Evolutionary conservation across 2,329 filamentous ascomycete species (phyloP), one percentile per base, ranked within the genome.

Genomic region (Colletotrichum cuscutae): DNA sequence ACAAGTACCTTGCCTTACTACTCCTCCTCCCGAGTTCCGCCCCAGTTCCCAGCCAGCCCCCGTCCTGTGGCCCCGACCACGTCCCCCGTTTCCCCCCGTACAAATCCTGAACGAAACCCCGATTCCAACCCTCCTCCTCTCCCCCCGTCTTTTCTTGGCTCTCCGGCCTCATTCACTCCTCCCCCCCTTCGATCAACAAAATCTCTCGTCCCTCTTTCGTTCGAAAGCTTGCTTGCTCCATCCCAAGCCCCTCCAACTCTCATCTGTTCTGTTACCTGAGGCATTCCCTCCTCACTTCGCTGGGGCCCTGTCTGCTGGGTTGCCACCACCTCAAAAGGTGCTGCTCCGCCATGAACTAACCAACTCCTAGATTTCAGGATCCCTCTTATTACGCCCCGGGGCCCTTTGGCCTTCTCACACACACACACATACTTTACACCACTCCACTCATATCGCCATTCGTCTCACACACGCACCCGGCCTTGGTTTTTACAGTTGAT

Each of bases 321-420:
- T 49, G 56, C 62, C 59, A 58, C 69, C 54, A 67, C 61, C 64
- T 72, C 60, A 64, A 60, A 69, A 72, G 66, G 66, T 70, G 66
- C 66, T 70, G 54, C 66, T 70, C 65, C 66, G 70, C 70, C 70
- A 70, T 72, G 70, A 72, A 72, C 70, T 65, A 65, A 72, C 35
- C 56, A 65, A 61, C 59, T 61, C 12, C 56, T 35, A 70, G 60
- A 35, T 57, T 72, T 49, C 60, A 28, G 56, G 52, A 37, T 56
- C 49, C 58, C 60, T 65, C 60, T 52, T 72, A 28, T 35, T 61
- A 64, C 54, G 28, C 46, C 30, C 35, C 66, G 52, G 60, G 66
- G 70, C 70, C 56, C 62, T 60, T 61, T 37, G 56, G 70, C 70
- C 66, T 65, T 72, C 66, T 57, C 37, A 35, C 22, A 22, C 28